A percentile compares a stretch with the other conserved stretches of the same genome.
phyloP scores from a whole-genome alignment of 2,329 filamentous ascomycete species.

The Xylariaceae sp. region DNA sequence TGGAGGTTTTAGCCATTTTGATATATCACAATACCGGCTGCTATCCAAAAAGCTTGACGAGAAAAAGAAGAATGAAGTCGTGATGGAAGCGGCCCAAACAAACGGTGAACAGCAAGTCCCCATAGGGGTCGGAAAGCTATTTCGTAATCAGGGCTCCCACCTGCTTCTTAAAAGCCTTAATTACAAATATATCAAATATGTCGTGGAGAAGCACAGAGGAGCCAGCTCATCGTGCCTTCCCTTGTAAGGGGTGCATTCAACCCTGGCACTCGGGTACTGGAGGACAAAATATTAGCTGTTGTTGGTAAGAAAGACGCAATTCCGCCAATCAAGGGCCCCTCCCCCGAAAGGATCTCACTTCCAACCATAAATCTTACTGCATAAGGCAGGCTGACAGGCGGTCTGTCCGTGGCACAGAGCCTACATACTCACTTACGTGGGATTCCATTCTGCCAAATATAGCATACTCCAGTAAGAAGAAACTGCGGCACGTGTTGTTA shows the following conservation, averaged over 20 bases:
- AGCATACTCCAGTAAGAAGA: too few relatives aligned
- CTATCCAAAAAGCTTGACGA: neutral
- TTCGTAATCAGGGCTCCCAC: neutral
- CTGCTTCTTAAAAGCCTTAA: too few relatives aligned
- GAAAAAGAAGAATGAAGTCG: neutral
- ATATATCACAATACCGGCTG: neutral
- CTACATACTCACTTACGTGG: too few relatives aligned
- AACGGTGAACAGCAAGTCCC: neutral
- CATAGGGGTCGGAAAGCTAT: neutral
- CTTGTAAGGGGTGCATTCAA: neutral
- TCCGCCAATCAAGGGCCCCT: neutral
- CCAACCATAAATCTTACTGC: too few relatives aligned
- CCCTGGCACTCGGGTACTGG: neutral
- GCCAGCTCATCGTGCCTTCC: neutral
- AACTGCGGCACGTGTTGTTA: too few relatives aligned
- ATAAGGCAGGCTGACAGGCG: too few relatives aligned
- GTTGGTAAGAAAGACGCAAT: neutral
- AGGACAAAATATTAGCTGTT: neutral
- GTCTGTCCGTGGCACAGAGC: too few relatives aligned
- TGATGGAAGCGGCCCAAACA: neutral
- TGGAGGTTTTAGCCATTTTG: neutral
- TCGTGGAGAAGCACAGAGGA: too few relatives aligned
- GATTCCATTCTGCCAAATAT: too few relatives aligned
- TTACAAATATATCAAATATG: too few relatives aligned
- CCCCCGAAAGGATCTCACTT: neutral